phyloP scores from a whole-genome alignment of 2,329 filamentous ascomycete species.

The Sarocladium strictum region DNA sequence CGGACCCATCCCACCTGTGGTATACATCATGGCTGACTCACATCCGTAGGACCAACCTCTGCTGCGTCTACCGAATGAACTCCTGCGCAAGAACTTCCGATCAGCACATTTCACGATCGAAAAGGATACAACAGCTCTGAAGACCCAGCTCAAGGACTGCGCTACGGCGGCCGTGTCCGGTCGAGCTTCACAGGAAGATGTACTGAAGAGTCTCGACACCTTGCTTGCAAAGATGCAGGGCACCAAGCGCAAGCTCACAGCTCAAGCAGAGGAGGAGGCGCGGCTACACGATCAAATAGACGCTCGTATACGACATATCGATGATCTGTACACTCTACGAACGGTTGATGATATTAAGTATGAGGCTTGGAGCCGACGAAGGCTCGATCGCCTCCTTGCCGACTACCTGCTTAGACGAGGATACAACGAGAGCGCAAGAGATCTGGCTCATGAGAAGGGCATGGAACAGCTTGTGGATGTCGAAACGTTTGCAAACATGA shows the following conservation, averaged over 20 bases:
- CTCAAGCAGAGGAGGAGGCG: conserved; percentile 72
- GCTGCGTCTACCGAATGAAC: conserved; percentile 85
- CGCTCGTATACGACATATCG: conserved; percentile 73
- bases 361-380: conserved; percentile 77
- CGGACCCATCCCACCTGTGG: conserved; percentile 17
- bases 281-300: conserved; percentile 68
- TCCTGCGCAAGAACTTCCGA: conserved; percentile 91
- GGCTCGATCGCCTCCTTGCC: conserved; percentile 80
- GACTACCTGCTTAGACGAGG: conserved; percentile 86
- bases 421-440: conserved; percentile 69
- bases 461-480: conserved; percentile 83
- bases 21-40: neutral
- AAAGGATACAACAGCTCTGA: conserved; percentile 59
- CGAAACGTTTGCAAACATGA: conserved; percentile 79
- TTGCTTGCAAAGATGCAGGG: conserved; percentile 83
- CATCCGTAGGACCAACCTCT: conserved; percentile 77
- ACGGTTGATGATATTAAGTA: conserved; percentile 89
- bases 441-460: conserved; percentile 66
- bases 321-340: conserved; percentile 72
- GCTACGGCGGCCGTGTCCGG: conserved; percentile 63
- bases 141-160: conserved; percentile 54
- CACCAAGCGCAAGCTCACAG: conserved; percentile 79
- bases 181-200: conserved; percentile 57
- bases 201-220: conserved; percentile 73
- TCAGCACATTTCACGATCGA: conserved; percentile 72